These are phyloP conservation scores for Aspergillus neotritici DNA, from an alignment of 2,329 filamentous ascomycete species.

Conservation along the genomic window DNA sequence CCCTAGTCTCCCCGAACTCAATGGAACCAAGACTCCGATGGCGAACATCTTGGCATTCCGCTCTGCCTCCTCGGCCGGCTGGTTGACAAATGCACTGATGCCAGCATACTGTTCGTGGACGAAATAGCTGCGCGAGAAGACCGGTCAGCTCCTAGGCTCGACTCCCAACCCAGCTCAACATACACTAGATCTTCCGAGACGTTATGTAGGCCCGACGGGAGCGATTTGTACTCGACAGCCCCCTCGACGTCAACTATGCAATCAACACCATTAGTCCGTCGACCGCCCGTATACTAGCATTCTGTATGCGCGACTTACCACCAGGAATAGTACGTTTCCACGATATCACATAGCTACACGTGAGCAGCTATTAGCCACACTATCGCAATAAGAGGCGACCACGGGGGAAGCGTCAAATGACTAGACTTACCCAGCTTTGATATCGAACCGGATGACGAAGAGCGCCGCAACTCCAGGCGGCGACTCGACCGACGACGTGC, in stretches of 20 bases:
- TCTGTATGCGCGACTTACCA: constrained; percentile 43
- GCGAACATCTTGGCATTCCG: constrained; percentile 90
- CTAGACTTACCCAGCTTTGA: constrained; percentile 71
- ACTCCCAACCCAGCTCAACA: constrained; percentile 3
- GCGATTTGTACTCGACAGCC: constrained; percentile 89
- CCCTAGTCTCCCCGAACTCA: constrained; percentile 79
- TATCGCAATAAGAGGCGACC: background rate
- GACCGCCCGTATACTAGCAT: constrained; percentile 1
- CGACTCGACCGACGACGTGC: constrained; percentile 27
- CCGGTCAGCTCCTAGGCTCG: constrained; percentile 7
- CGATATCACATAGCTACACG: constrained; percentile 65
- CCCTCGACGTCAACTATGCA: constrained; percentile 62
- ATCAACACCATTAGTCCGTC: constrained; percentile 3
- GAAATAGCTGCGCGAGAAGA: constrained; percentile 66
- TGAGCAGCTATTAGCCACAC: background rate
- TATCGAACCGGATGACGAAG: constrained; percentile 87
- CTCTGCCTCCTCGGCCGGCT: constrained; percentile 68
- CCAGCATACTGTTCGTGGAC: constrained; percentile 79
- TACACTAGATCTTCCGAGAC: constrained; percentile 74
- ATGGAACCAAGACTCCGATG: constrained; percentile 78
- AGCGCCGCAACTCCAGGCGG: constrained; percentile 62
- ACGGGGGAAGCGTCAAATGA: background rate
- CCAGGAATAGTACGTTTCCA: constrained; percentile 73
- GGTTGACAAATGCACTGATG: constrained; percentile 85
- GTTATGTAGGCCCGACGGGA: constrained; percentile 87